Base-by-base conservation (phyloP, 2,329 filamentous ascomycete species). In the Aspergillus flavus region DNA sequence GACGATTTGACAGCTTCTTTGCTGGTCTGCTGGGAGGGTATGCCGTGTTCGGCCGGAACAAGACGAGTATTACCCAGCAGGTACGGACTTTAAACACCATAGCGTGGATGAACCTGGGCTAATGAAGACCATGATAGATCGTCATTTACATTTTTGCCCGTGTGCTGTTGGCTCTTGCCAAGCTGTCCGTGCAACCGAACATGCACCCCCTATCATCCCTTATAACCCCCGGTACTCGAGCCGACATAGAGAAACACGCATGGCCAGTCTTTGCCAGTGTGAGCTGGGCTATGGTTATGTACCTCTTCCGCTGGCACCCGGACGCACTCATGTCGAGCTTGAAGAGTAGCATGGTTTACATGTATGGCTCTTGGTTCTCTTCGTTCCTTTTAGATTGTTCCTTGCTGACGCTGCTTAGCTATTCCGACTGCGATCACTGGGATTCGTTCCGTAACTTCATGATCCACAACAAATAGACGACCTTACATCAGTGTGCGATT, bases 121-220 rank as follows among this genome's bases (percentile, higher is more conserved):
- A 56, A 60, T 21, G 9, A 12, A 45, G 21, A n/a, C 16, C 2
- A 9, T n/a, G 48, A 21, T 59, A 99, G 84, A 99, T 99, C 76
- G 93, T 97, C 78, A 92, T 98, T 72, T 99, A 99, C 82, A 91
- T 99, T 66, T 97, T 97, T 75, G 95, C 95, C 55, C 89, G 95
- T 68, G 95, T 97, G 19, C 85, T 91, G 64, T 86, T 99, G 39
- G 92, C 92, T 10, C 81, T 96, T 28, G 95, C 94, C 36, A 92
- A 93, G 73, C 82, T 98, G 62, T 87, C 91, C 61, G 88, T 98
- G 66, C 89, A 92, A 78, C 85, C 85, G 1, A 80, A 73, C 64
- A 69, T 77, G 73, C 74, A 80, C 64, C 73, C 76, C 1, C 69
- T 81, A 21, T 84, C 72, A 55, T 77, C 72, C 28, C 68, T 80